Percentiles rank a stretch among this genome's conserved stretches.
These are phyloP conservation scores for Blastobotrys proliferans DNA, from an alignment of 1,139 yeast species.

Conservation along the genomic window DNA sequence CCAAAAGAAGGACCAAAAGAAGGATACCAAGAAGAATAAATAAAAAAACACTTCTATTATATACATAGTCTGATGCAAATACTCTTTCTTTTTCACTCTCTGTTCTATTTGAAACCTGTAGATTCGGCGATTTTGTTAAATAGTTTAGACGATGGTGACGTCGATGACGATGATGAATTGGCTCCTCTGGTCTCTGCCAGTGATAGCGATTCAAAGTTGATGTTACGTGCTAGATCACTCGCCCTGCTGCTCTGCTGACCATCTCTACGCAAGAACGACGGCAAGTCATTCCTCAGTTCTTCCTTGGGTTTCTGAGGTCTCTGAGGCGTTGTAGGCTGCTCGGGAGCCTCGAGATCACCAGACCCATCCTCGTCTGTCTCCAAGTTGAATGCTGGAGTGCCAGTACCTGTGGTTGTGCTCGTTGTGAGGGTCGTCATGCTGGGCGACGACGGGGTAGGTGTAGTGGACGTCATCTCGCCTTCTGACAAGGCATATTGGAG, in stretches of 20 bases:
- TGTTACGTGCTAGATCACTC: conserved; percentile 2
- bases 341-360: too few relatives aligned
- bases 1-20: conserved; percentile 12
- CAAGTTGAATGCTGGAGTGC: too few relatives aligned
- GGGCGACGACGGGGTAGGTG: conserved; percentile 3
- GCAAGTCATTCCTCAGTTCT: conserved; percentile 2
- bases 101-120: conserved; percentile 7
- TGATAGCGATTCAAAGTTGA: conserved; percentile 5
- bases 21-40: conserved; percentile 16
- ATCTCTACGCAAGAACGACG: conserved; percentile 5
- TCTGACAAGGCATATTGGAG: background rate
- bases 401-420: too few relatives aligned
- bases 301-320: too few relatives aligned
- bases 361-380: background rate
- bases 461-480: background rate
- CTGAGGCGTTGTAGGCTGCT: too few relatives aligned
- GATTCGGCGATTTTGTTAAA: conserved; percentile 10
- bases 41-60: conserved; percentile 1
- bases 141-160: background rate
- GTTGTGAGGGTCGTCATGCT: background rate
- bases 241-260: background rate
- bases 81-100: background rate
- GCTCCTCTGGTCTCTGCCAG: background rate
- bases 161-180: background rate
- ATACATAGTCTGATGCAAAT: background rate